These are phyloP conservation scores for Hyphopichia buzzinii DNA, from an alignment of 1,139 yeast genomes.

Conservation along the genomic window DNA sequence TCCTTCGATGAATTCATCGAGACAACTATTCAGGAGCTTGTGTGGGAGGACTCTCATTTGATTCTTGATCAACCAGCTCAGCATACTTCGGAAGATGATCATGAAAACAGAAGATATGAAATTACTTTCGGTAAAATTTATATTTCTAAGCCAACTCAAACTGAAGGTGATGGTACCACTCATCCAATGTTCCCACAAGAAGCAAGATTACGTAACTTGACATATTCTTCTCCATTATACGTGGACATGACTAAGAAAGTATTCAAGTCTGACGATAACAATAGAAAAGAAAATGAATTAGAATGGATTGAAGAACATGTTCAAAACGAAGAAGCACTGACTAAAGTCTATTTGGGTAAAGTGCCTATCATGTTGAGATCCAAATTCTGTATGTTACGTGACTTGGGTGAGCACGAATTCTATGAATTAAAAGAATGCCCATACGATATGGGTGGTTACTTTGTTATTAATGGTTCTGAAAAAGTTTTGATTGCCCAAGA, in stretches of 20 bases:
- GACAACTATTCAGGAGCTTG: slow-evolving; percentile 93
- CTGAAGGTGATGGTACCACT: slow-evolving; percentile 99
- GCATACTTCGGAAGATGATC: slow-evolving; percentile 87
- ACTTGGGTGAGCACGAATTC: slow-evolving; percentile 89
- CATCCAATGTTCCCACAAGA: slow-evolving; percentile 98
- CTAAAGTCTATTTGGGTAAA: slow-evolving; percentile 88
- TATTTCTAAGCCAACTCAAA: slow-evolving; percentile 95
- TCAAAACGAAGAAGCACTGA: slow-evolving; percentile 57
- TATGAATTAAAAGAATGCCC: slow-evolving; percentile 98
- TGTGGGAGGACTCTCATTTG: slow-evolving; percentile 92
- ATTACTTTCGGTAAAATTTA: slow-evolving; percentile 96
- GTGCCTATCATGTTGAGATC: slow-evolving; percentile 98
- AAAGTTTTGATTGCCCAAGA: slow-evolving; percentile 98
- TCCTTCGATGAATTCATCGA: slow-evolving; percentile 98
- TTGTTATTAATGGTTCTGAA: slow-evolving; percentile 96
- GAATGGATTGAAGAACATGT: slow-evolving; percentile 65
- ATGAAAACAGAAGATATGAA: slow-evolving; percentile 87
- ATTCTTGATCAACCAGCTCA: slow-evolving; percentile 98
- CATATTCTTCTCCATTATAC: slow-evolving; percentile 93
- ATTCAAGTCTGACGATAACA: slow-evolving; percentile 74
- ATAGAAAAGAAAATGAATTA: slow-evolving; percentile 57
- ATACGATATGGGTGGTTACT: slow-evolving; percentile 99
- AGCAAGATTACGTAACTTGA: slow-evolving; percentile 91
- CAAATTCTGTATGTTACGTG: slow-evolving; percentile 90
- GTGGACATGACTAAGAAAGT: slow-evolving; percentile 95